Conservation (phyloP, 106 monocot species). For the Dendrobium chrysotoxum region DNA sequence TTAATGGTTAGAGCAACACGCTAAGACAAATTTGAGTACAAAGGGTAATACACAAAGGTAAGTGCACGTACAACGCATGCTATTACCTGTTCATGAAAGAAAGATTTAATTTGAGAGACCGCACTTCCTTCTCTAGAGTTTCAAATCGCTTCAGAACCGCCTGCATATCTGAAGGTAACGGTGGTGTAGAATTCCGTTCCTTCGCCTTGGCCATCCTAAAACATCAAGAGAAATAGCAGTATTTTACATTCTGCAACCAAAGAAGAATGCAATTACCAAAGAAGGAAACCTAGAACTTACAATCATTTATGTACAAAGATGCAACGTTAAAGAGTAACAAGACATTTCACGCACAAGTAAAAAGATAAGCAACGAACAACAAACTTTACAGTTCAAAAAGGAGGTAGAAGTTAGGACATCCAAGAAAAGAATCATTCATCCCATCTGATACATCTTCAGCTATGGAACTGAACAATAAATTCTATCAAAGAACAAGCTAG, state of each 20-base stretch:
- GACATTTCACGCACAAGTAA: too few relatives aligned
- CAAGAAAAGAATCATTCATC: too few relatives aligned
- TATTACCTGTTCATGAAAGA: slow-evolving; percentile 51
- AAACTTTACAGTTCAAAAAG: too few relatives aligned
- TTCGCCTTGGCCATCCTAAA: slow-evolving; percentile 51
- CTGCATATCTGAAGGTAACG: slow-evolving; percentile 44
- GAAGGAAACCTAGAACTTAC: not conserved
- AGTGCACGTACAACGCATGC: not conserved
- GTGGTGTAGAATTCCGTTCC: slow-evolving; percentile 30
- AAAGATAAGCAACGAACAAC: too few relatives aligned
- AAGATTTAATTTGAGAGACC: slow-evolving; percentile 42
- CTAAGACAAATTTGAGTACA: not conserved
- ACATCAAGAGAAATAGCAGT: not conserved
- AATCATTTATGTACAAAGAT: not conserved
- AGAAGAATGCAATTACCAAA: not conserved
- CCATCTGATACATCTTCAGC: too few relatives aligned
- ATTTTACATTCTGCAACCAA: not conserved
- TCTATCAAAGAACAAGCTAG: too few relatives aligned
- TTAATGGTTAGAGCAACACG: not conserved
- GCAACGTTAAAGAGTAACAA: too few relatives aligned
- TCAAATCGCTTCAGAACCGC: slow-evolving; percentile 38
- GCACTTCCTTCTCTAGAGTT: slow-evolving; percentile 45
- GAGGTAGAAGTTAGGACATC: too few relatives aligned
- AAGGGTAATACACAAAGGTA: too few relatives aligned
- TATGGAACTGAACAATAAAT: too few relatives aligned